Conservation (phyloP, 352 stramenopile genomes). For the Phytophthora idaei region DNA sequence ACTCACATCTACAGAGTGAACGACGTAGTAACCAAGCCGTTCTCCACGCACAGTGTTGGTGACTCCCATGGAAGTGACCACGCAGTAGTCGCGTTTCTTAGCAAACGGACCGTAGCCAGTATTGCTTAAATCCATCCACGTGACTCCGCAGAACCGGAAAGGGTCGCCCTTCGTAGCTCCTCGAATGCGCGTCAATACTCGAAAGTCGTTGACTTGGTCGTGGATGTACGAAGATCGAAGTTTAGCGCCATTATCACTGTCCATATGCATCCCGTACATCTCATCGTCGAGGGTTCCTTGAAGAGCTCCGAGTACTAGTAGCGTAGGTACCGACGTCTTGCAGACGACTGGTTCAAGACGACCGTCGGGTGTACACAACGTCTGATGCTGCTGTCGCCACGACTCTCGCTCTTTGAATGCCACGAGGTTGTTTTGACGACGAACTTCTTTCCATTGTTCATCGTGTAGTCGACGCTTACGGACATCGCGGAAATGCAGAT, state of each 20-base stretch:
- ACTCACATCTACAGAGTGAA: conserved; percentile 47
- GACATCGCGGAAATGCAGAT: conserved; percentile 40
- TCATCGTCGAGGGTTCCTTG: conserved; percentile 63
- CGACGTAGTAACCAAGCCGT: conserved; percentile 45
- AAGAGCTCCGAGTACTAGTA: conserved; percentile 46
- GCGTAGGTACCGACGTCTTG: conserved; percentile 33
- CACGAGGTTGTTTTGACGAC: conserved; percentile 41
- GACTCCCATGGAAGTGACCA: conserved; percentile 39
- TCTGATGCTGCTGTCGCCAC: conserved; percentile 37
- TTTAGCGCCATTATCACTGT: conserved; percentile 35
- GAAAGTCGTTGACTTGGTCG: conserved; percentile 50
- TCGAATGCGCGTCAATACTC: conserved; percentile 39
- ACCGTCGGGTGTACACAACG: conserved; percentile 19
- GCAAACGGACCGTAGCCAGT: conserved; percentile 30
- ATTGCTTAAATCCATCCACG: conserved; percentile 44
- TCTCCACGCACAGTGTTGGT: conserved; percentile 35
- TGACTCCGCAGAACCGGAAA: conserved; percentile 43
- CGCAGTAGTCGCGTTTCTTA: conserved; percentile 40
- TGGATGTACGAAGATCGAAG: conserved; percentile 47
- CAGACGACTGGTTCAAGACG: conserved; percentile 22
- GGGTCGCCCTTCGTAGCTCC: conserved; percentile 34
- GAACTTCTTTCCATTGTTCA: conserved; percentile 47
- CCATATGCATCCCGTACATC: conserved; percentile 55
- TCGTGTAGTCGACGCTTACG: conserved; percentile 37
- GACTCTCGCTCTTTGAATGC: conserved; percentile 45